These are phyloP conservation scores for Exutisphaerella laricina DNA, from an alignment of 2,329 filamentous ascomycete species.

Conservation along the genomic window DNA sequence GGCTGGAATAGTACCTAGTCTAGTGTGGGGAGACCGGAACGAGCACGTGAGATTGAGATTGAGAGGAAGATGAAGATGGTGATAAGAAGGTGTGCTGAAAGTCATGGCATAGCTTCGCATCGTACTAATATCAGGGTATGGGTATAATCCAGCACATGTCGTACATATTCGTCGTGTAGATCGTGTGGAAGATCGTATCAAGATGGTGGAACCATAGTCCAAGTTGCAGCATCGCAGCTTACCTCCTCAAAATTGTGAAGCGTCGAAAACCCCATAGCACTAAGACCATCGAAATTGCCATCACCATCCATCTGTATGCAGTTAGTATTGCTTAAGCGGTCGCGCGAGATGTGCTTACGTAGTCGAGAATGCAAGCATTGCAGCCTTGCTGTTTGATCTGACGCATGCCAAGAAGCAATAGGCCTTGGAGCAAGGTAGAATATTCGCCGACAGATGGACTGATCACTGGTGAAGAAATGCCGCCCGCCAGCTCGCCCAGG, in stretches of 20 bases:
- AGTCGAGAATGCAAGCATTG: constrained; percentile 68
- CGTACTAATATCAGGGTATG: neutral
- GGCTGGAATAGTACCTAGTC: no score
- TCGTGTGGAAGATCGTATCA: constrained; percentile 2
- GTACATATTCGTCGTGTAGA: no score
- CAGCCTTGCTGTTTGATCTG: constrained; percentile 77
- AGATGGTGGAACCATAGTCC: constrained; percentile 39
- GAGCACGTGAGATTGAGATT: neutral
- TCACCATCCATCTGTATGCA: constrained; percentile 59
- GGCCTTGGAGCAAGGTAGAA: constrained; percentile 67
- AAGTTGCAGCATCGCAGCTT: constrained; percentile 60
- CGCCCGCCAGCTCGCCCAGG: constrained; percentile 57
- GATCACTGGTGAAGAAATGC: constrained; percentile 75
- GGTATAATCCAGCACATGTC: neutral
- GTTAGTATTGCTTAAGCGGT: constrained; percentile 23
- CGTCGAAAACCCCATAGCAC: constrained; percentile 73
- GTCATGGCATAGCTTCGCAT: neutral
- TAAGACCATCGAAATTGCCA: constrained; percentile 65
- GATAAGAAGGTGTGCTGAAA: neutral
- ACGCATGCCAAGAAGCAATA: constrained; percentile 73
- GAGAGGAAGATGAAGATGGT: neutral
- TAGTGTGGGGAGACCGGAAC: neutral
- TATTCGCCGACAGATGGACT: constrained; percentile 62
- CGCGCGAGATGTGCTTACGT: constrained; percentile 53
- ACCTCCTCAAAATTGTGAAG: constrained; percentile 79